Evolutionary conservation across 768 basidiomycete species (phyloP), one percentile per base, ranked within the genome.

Genomic region (Termitomyces sp.): DNA sequence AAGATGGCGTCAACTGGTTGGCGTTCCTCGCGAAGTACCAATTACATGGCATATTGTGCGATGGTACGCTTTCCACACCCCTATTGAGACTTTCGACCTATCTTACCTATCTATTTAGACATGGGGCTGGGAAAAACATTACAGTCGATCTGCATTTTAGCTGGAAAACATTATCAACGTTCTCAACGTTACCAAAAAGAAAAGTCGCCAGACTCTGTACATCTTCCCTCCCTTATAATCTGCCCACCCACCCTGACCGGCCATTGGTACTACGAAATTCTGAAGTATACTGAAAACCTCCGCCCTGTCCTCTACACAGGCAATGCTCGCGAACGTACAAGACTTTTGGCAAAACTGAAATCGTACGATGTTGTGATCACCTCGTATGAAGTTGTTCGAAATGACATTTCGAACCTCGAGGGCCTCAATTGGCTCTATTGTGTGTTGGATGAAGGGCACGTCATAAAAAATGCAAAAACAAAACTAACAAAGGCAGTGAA

Each of bases 81-180:
- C 35, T 51, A 23, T 42, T 19, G 23, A 17, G 5, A 28, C 16
- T 21, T 37, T 21, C 25, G 34, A 39, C 23, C 35, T n/a, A 40
- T 47, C n/a, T 19, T 25, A 10, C 1, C 14, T 34, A n/a, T 44
- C 9, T 47, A 17, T 59, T 40, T 25, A 98, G 96, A 99, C 67
- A 99, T 98, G 96, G 97, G 97, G 56, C 84, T 99, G 8, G 97
- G 97, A 8, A 99, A 99, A 76, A 98, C 95, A 1, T 74, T 98
- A 16, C 97, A 99, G 70, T 94, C 96, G 0, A 98, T 99, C 64
- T 96, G 94, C 65, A 98, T 99, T 61, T 76, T 99, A 30, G 89
- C 94, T 1, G 87, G 94, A 74, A 98, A 95, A 71, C 93, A 96
- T 64, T 79, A 85, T 65, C 97, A 99, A 69, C 84, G 96, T 30